These are phyloP conservation scores for Epichloe hybrida DNA, from an alignment of 2,329 filamentous ascomycete genomes.

Conservation along the genomic window DNA sequence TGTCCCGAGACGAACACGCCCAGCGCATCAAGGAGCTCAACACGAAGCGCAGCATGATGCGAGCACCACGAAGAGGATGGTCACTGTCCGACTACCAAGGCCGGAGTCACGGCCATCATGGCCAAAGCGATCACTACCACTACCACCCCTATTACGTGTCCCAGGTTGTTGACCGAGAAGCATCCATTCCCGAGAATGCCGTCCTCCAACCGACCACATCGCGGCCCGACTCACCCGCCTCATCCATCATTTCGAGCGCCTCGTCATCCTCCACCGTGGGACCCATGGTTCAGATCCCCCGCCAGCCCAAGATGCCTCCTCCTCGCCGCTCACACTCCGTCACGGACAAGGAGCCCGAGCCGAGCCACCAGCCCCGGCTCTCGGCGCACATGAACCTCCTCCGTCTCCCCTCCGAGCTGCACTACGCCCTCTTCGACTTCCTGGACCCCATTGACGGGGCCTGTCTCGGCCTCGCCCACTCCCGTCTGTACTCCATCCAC, in stretches of 20 bases:
- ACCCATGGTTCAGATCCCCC: conserved; percentile 12
- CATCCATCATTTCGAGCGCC: neutral
- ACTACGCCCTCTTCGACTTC: conserved; percentile 46
- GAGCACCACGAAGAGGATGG: conserved; percentile 30
- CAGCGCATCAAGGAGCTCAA: conserved; percentile 25
- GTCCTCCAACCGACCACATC: conserved; percentile 7
- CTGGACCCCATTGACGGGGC: conserved; percentile 52
- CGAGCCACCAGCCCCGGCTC: conserved; percentile 32
- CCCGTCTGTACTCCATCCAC: conserved; percentile 45
- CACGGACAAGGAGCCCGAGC: conserved; percentile 47
- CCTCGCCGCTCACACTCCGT: conserved; percentile 46
- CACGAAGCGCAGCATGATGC: conserved; percentile 22
- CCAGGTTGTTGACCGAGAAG: conserved; percentile 13
- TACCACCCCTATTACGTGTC: conserved; percentile 7
- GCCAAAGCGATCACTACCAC: neutral
- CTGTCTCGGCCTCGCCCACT: conserved; percentile 45
- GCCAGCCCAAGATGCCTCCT: conserved; percentile 25
- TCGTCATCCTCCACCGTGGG: conserved; percentile 6
- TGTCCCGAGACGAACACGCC: conserved; percentile 29
- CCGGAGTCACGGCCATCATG: conserved; percentile 9
- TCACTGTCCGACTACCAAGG: conserved; percentile 32
- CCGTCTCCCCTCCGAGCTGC: conserved; percentile 44
- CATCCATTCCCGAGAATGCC: conserved; percentile 23
- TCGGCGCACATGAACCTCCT: conserved; percentile 32
- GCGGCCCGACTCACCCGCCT: conserved; percentile 3